Evolutionary conservation across 108 stramenopile species (phyloP), one percentile per base, ranked within the genome.

Genomic region (Conticribra guillardii): DNA sequence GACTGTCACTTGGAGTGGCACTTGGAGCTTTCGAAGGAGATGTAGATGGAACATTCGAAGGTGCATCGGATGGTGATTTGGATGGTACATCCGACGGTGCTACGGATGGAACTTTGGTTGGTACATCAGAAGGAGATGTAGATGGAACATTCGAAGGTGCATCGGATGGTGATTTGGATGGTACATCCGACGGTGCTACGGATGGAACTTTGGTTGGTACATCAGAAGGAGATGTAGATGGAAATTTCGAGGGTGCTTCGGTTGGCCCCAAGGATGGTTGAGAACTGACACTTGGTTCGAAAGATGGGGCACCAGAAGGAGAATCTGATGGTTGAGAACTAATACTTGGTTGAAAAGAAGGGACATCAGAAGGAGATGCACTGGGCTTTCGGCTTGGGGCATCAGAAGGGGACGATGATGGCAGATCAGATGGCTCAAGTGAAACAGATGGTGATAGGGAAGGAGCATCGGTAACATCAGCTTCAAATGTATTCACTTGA

Each of bases 271-370:
- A 23, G 0, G 59, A 60, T 14, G 59, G 59, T 0, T 23, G 33
- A 22, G 54, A 28, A 55, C 24, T 26, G 22, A 4, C n/a, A 4
- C 17, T 15, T 51, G 50, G 50, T n/a, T 4, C 7, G n/a, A 21
- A 17, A 21, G 7, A n/a, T 15, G 50, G 50, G n/a, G 54, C 21
- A 26, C 15, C 23, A 30, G 41, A 60, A 23, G 41, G 41, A 1
- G n/a, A 17, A 60, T 44, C 17, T 23, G 22, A 44, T 37, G 61
- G 45, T 28, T 59, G 58, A 44, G 50, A 51, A 51, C 50, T 51
- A 4, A 4, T 17, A 51, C n/a, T 16, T 51, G n/a, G 22, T 51
- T 45, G 11, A 45, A 14, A 8, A 45, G 57, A 59, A 18, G 57
- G 30, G 21, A 3, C 37, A 41, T 41, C 37, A 5, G 37, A 41